Percentiles rank a stretch among this genome's conserved stretches.
These are phyloP conservation scores for Samsoniella hepiali DNA, from an alignment of 2,329 filamentous ascomycete species.

Conservation along the genomic window DNA sequence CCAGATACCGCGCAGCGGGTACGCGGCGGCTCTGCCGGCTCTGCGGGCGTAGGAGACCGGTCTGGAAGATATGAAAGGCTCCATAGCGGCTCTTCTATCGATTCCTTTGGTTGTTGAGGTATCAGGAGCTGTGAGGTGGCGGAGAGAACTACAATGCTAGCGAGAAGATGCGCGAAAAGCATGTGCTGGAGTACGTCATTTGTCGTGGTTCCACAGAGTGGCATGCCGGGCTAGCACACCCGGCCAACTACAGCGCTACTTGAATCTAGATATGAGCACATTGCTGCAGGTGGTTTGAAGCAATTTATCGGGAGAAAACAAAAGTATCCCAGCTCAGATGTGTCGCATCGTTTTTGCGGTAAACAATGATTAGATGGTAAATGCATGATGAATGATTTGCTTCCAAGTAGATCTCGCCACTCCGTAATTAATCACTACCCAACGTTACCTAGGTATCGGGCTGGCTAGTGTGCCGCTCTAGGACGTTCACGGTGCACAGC, in stretches of 20 bases:
- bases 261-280: not conserved
- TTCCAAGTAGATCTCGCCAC: not conserved
- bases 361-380: not conserved
- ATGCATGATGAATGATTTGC: not conserved
- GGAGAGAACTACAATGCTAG: not conserved
- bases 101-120: not conserved
- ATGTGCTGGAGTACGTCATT: slow-evolving; percentile 11
- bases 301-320: not conserved
- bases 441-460: no score
- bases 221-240: slow-evolving; percentile 3
- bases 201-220: not conserved
- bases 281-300: not conserved
- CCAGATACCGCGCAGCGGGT: slow-evolving; percentile 69
- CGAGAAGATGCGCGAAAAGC: not conserved
- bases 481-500: not conserved
- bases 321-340: no score
- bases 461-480: no score
- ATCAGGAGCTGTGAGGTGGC: not conserved
- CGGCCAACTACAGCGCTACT: not conserved
- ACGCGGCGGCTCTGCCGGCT: slow-evolving; percentile 47
- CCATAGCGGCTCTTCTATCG: not conserved
- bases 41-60: slow-evolving; percentile 42
- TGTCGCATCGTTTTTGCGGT: not conserved
- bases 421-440: not conserved
- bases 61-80: slow-evolving; percentile 22